Conservation (phyloP, 495 filamentous ascomycete species). For the Bacidia gigantensis region DNA sequence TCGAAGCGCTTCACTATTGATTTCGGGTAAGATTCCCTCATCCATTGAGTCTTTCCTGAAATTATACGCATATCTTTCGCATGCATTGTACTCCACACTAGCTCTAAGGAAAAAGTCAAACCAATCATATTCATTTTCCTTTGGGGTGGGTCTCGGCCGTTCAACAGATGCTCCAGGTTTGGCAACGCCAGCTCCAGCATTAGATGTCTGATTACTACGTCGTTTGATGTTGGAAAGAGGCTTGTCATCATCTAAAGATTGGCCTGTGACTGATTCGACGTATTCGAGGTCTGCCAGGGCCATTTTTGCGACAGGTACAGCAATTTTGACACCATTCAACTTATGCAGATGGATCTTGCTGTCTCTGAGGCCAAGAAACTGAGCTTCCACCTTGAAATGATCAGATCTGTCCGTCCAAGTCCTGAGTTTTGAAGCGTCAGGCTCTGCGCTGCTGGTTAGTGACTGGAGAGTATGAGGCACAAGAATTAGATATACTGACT, state of each 20-base stretch:
- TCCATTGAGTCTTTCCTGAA: conserved; percentile 91
- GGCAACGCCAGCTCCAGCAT: conserved; percentile 21
- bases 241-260: conserved; percentile 92
- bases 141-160: conserved; percentile 19
- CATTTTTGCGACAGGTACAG: conserved; percentile 91
- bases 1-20: conserved; percentile 65
- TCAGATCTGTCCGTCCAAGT: conserved; percentile 91
- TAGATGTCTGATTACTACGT: conserved; percentile 19
- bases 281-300: conserved; percentile 88
- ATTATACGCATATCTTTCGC: conserved; percentile 82
- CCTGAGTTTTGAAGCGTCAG: conserved; percentile 69
- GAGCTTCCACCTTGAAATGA: conserved; percentile 92
- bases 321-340: conserved; percentile 94
- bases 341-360: conserved; percentile 98
- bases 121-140: conserved; percentile 79
- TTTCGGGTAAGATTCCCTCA: conserved; percentile 75
- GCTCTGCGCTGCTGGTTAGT: conserved; percentile 42
- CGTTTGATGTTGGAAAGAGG: conserved; percentile 68
- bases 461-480: neutral
- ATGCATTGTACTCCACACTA: conserved; percentile 80
- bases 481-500: conserved; percentile 42
- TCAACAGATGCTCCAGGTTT: conserved; percentile 43
- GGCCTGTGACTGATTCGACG: conserved; percentile 72
- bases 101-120: conserved; percentile 94
- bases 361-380: conserved; percentile 86